Conservation (phyloP, 2,329 filamentous ascomycete genomes). For the Sporothrix euskadiensis region DNA sequence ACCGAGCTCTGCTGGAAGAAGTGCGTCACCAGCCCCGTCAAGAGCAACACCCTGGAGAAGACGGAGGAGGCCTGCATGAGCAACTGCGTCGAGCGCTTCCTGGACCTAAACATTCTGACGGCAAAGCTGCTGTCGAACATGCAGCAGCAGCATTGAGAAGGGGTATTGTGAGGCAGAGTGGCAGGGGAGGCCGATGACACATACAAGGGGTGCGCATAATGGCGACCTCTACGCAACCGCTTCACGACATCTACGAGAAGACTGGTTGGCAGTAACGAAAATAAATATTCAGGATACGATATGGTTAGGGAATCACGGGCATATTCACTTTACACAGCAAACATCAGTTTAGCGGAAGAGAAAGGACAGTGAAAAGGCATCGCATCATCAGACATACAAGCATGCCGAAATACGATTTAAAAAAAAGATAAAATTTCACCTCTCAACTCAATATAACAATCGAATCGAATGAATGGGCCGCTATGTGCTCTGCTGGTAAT, state of each 20-base stretch:
- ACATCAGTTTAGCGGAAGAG: neutral
- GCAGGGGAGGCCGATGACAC: neutral
- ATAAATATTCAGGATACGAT: neutral
- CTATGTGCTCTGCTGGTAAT: no score
- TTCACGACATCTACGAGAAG: neutral
- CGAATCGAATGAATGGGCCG: neutral
- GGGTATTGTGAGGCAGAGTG: no score
- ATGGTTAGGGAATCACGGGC: conserved; percentile 4
- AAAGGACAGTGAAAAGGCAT: neutral
- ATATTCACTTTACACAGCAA: neutral
- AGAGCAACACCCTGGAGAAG: conserved; percentile 69
- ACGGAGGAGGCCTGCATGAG: conserved; percentile 79
- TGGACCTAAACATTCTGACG: conserved; percentile 85
- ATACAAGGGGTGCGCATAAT: no score
- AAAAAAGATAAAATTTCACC: conserved; percentile 7
- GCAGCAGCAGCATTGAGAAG: conserved; percentile 45
- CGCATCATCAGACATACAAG: neutral
- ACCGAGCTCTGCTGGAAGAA: conserved; percentile 90
- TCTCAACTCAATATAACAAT: neutral
- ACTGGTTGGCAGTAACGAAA: neutral
- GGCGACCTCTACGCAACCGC: neutral
- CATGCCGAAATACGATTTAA: neutral
- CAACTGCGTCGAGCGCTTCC: conserved; percentile 92
- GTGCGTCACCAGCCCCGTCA: conserved; percentile 76
- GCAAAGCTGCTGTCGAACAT: conserved; percentile 75